phyloP scores from a whole-genome alignment of 805 yeast genomes.

The Sugiyamaella americana region DNA sequence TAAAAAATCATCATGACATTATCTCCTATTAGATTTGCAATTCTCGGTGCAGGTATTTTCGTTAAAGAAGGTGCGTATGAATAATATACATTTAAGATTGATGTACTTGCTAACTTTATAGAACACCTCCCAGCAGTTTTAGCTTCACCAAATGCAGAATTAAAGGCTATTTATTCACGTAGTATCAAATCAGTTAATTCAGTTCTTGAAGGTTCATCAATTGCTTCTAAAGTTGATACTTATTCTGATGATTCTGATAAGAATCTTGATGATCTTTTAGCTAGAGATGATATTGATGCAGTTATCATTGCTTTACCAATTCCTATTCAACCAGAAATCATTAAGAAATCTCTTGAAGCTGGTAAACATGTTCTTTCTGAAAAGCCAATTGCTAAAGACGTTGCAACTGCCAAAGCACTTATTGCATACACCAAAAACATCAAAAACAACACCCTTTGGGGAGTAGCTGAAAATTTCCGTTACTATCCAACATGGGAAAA shows the following conservation, averaged over 20 bases:
- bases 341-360: constrained; percentile 19
- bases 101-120: too few species aligned
- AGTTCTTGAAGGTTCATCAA: constrained; percentile 8
- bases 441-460: constrained; percentile 13
- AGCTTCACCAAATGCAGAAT: constrained; percentile 6
- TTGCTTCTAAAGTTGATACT: constrained; percentile 2
- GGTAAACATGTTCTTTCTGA: constrained; percentile 29
- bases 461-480: constrained; percentile 23
- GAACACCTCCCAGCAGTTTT: constrained; percentile 15
- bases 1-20: too few species aligned
- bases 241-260: constrained; percentile 21
- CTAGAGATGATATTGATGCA: constrained; percentile 23
- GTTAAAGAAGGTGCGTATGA: constrained; percentile 14
- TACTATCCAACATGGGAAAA: constrained; percentile 14
- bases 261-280: constrained; percentile 17
- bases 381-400: constrained; percentile 25
- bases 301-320: constrained; percentile 26
- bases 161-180: constrained; percentile 17
- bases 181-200: constrained; percentile 14
- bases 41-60: constrained; percentile 17
- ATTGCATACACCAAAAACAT: constrained; percentile 10
- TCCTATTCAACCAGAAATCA: constrained; percentile 20
- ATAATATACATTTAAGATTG: too few species aligned
- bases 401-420: constrained; percentile 17
- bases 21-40: constrained; percentile 13